Evolutionary conservation across 2,329 filamentous ascomycete genomes (phyloP).

Genomic region (Fusarium bulbicola): DNA sequence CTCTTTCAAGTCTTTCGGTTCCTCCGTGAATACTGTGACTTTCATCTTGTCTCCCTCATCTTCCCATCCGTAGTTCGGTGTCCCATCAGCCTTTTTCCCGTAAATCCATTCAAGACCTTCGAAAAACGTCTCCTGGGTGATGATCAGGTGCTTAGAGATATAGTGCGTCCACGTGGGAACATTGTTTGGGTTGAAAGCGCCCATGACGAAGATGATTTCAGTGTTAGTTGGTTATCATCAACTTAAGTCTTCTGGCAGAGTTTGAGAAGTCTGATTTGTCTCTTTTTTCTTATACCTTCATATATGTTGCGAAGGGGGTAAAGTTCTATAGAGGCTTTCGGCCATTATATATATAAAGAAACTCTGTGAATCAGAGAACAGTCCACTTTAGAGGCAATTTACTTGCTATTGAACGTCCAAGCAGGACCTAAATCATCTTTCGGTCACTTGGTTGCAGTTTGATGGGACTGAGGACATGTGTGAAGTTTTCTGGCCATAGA

Average conservation of each 20-base stretch:
- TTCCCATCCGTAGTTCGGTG: neutral
- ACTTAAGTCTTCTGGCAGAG: neutral
- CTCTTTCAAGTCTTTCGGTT: neutral
- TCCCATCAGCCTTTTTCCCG: neutral
- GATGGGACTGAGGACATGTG: neutral
- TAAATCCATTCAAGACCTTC: neutral
- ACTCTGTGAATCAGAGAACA: neutral
- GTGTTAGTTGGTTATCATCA: neutral
- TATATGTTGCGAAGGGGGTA: neutral
- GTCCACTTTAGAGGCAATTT: neutral
- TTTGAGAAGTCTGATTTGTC: rapidly evolving
- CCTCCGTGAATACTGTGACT: neutral
- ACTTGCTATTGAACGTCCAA: neutral
- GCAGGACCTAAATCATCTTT: neutral
- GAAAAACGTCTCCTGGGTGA: neutral
- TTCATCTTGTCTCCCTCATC: neutral
- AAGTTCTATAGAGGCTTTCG: no score
- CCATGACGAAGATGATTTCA: neutral
- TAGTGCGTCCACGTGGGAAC: neutral
- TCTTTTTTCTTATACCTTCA: no score
- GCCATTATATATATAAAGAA: neutral
- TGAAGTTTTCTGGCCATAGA: no score
- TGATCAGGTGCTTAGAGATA: neutral
- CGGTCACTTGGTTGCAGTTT: rapidly evolving
- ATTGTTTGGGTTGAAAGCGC: neutral